These are phyloP conservation scores for Mortierella sp. DNA, from an alignment of 371 early-diverging fungal species.

Conservation along the genomic window DNA sequence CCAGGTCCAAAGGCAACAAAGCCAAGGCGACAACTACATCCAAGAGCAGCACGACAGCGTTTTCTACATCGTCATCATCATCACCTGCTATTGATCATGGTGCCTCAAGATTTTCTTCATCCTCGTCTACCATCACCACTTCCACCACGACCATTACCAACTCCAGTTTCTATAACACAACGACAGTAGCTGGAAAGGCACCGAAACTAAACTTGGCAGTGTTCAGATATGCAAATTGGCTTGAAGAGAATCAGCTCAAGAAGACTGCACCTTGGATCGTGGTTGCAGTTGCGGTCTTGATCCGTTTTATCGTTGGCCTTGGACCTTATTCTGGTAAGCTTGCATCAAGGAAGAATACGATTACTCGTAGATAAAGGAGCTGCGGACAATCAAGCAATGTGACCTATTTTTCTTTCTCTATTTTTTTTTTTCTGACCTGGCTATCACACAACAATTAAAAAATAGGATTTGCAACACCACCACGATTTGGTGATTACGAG, in stretches of 20 bases:
- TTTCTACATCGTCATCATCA: conserved; percentile 1
- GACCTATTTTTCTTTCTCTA: too few species aligned
- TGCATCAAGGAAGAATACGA: not conserved
- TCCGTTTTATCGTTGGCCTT: conserved; percentile 82
- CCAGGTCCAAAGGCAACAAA: conserved; percentile 27
- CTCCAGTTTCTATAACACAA: not conserved
- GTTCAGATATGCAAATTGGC: conserved; percentile 37
- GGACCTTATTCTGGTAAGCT: conserved; percentile 83
- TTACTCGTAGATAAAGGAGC: too few species aligned
- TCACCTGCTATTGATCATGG: not conserved
- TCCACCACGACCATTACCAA: not conserved
- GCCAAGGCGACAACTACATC: conserved; percentile 8
- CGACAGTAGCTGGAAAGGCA: conserved; percentile 2
- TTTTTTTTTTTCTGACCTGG: not conserved
- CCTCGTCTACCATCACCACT: not conserved
- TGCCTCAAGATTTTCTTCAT: not conserved
- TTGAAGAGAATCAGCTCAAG: conserved; percentile 52
- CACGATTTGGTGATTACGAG: conserved; percentile 95
- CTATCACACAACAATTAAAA: too few species aligned
- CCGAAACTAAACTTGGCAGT: conserved; percentile 29
- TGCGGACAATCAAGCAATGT: too few species aligned
- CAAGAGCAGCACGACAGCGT: not conserved
- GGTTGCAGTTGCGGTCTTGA: conserved; percentile 69
- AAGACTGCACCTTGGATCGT: conserved; percentile 35
- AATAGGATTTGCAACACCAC: conserved; percentile 64